phyloP scores from a whole-genome alignment of 257 asterid species.

The Oldenlandia corymbosa region DNA sequence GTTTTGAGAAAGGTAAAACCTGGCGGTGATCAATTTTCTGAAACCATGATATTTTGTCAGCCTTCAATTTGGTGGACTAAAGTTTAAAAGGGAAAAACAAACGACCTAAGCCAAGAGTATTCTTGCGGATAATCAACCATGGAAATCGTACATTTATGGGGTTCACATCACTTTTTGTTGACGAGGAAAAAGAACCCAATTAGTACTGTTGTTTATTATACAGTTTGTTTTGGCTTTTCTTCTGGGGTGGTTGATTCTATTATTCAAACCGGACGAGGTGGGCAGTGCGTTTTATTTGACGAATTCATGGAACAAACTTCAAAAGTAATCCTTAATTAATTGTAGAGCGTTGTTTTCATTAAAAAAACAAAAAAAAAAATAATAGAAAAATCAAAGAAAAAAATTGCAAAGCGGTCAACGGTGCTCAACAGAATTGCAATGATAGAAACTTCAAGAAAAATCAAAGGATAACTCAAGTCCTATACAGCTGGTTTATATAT shows the following conservation, averaged over 20 bases:
- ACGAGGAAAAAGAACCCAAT: conserved; percentile 6
- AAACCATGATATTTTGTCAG: neutral
- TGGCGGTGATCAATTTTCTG: neutral
- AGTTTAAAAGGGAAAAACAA: conserved; percentile 1
- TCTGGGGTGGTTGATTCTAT: conserved; percentile 1
- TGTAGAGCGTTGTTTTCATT: too few species aligned
- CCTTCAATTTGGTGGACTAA: neutral
- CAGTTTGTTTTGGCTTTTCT: neutral
- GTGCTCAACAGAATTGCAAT: conserved; percentile 12
- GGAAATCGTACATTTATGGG: neutral
- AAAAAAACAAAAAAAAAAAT: too few species aligned
- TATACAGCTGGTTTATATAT: conserved; percentile 28
- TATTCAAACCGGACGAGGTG: neutral
- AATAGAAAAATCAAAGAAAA: too few species aligned
- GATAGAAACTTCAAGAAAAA: neutral
- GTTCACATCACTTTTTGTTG: conserved; percentile 5
- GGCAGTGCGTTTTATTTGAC: conserved; percentile 18
- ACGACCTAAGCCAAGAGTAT: neutral
- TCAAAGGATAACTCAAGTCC: conserved; percentile 12
- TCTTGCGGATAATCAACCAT: neutral
- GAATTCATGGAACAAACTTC: conserved; percentile 8
- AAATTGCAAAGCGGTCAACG: neutral
- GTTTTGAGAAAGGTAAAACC: too few species aligned
- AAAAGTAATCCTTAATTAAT: too few species aligned
- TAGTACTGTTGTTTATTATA: neutral